Evolutionary conservation across 768 basidiomycete genomes (phyloP).

Genomic region (Suillus plorans): DNA sequence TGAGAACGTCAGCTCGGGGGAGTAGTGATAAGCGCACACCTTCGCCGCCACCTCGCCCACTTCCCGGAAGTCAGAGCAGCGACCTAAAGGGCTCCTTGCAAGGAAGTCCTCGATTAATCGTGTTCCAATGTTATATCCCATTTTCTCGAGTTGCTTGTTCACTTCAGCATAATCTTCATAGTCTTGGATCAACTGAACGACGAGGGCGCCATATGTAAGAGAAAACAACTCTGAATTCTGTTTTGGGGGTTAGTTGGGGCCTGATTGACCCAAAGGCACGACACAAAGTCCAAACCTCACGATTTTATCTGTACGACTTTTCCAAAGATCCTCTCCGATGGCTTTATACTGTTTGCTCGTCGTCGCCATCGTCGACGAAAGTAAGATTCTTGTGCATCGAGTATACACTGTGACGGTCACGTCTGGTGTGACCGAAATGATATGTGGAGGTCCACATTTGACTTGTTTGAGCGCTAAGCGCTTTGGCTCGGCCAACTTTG

Average conservation of each 20-base stretch:
- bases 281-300: slow-evolving; percentile 44
- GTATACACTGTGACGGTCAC: not conserved
- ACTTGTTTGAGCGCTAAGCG: too few relatives aligned
- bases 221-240: slow-evolving; percentile 98
- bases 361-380: slow-evolving; percentile 54
- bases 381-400: not conserved
- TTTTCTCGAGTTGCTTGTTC: slow-evolving; percentile 96
- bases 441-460: not conserved
- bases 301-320: slow-evolving; percentile 90
- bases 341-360: slow-evolving; percentile 82
- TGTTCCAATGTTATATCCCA: slow-evolving; percentile 98
- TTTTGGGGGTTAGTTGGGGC: slow-evolving; percentile 14
- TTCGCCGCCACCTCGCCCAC: slow-evolving; percentile 95
- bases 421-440: not conserved
- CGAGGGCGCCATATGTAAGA: slow-evolving; percentile 94
- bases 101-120: slow-evolving; percentile 97
- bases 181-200: slow-evolving; percentile 98
- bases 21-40: slow-evolving; percentile 42
- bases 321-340: slow-evolving; percentile 96
- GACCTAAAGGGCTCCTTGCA: slow-evolving; percentile 86
- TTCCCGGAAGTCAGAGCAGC: slow-evolving; percentile 91
- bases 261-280: slow-evolving; percentile 20
- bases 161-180: slow-evolving; percentile 97
- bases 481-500: not conserved
- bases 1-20: slow-evolving; percentile 5